A percentile compares a stretch with the other conserved stretches of the same genome.
These are phyloP conservation scores for Erigeron philadelphicus DNA, from an alignment of 140 eudicot genomes.

Conservation along the genomic window DNA sequence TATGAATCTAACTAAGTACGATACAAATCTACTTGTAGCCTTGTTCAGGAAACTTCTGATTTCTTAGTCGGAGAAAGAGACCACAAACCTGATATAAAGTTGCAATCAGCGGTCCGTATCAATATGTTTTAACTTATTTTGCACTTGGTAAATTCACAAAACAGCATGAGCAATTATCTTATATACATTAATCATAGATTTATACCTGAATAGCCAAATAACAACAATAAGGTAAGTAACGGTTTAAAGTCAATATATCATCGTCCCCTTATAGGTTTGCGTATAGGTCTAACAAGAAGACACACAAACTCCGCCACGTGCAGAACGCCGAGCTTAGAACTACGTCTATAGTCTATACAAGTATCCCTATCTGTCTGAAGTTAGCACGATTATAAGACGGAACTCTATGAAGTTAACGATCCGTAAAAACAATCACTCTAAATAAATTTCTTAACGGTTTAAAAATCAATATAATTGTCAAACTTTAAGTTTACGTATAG, in stretches of 20 bases:
- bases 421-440: neutral
- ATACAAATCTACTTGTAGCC: constrained; percentile 17
- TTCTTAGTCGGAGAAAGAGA: neutral
- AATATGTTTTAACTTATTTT: neutral
- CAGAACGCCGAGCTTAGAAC: constrained; percentile 10
- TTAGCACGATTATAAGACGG: neutral
- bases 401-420: constrained; percentile 8
- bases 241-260: neutral
- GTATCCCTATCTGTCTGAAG: neutral
- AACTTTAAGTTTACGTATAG: neutral
- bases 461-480: neutral
- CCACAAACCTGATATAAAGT: neutral
- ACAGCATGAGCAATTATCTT: neutral
- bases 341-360: neutral
- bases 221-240: neutral
- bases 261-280: neutral
- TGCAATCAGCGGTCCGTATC: constrained; percentile 7
- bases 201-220: constrained; percentile 2
- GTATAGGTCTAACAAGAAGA: constrained; percentile 6
- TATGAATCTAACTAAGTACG: constrained; percentile 3
- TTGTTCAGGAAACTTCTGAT: neutral
- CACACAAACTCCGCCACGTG: neutral
- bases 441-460: neutral
- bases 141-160: constrained; percentile 10
- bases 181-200: neutral